A percentile compares a stretch with the other conserved stretches of the same genome.
These are phyloP conservation scores for Alternaria incomplexa DNA, from an alignment of 2,329 filamentous ascomycete genomes.

Conservation along the genomic window DNA sequence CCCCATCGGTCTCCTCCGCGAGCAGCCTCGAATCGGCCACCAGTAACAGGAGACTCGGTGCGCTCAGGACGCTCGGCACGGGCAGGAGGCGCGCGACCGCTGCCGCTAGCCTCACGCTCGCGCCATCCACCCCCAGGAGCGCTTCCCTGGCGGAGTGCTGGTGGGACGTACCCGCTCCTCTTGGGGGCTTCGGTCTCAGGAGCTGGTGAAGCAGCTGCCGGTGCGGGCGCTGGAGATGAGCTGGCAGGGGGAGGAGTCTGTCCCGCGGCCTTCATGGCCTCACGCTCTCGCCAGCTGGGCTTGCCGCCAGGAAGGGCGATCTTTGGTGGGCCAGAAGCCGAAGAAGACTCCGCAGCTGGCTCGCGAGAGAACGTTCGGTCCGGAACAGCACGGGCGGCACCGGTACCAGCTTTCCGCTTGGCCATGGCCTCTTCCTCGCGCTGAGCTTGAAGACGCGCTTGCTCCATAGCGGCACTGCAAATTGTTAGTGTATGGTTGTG, in stretches of 20 bases:
- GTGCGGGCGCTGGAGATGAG: conserved; percentile 42
- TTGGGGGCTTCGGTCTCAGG: conserved; percentile 46
- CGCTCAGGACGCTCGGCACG: conserved; percentile 21
- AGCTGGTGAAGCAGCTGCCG: conserved; percentile 37
- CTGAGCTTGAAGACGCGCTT: conserved; percentile 71
- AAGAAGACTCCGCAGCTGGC: conserved; percentile 42
- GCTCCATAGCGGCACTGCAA: conserved; percentile 66
- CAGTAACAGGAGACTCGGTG: conserved; percentile 36
- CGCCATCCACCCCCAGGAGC: conserved; percentile 46
- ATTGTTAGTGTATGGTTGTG: conserved; percentile 42
- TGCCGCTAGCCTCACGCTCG: conserved; percentile 41
- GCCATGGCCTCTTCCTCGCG: conserved; percentile 89
- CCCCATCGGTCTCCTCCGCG: conserved; percentile 36
- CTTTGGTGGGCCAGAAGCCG: conserved; percentile 63
- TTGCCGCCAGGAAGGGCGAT: conserved; percentile 67
- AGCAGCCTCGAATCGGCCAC: conserved; percentile 16
- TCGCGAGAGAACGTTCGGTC: conserved; percentile 40
- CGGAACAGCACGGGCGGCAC: conserved; percentile 31
- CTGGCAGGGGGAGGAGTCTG: conserved; percentile 36
- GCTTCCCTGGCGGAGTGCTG: conserved; percentile 49
- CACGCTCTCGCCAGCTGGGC: conserved; percentile 75
- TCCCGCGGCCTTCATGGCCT: conserved; percentile 57
- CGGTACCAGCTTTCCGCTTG: conserved; percentile 60
- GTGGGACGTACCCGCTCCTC: conserved; percentile 55
- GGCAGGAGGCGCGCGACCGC: conserved; percentile 35